These are phyloP conservation scores for Rhododendron vialii DNA, from an alignment of 148 eudicot species.

Conservation along the genomic window DNA sequence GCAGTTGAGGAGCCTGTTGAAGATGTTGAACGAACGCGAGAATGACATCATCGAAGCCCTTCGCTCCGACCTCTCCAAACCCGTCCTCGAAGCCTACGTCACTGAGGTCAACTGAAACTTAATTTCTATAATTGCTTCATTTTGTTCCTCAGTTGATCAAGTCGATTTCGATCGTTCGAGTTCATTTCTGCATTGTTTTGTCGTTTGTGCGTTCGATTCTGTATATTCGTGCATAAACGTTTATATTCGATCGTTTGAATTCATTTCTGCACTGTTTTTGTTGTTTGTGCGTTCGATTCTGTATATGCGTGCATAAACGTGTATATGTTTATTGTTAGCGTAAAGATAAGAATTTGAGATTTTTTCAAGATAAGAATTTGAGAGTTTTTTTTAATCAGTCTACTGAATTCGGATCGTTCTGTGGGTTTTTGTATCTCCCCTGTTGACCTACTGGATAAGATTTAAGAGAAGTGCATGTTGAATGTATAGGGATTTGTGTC, in stretches of 20 bases:
- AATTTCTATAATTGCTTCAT: not conserved
- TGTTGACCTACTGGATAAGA: not conserved
- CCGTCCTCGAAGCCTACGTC: conserved; percentile 46
- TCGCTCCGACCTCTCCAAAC: conserved; percentile 58
- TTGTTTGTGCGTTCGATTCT: not conserved
- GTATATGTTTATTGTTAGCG: not conserved
- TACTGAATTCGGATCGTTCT: not conserved
- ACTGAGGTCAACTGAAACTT: conserved; percentile 39
- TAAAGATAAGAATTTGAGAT: not conserved
- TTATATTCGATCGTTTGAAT: not conserved
- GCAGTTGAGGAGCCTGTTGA: conserved; percentile 55
- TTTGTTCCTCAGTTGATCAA: not conserved
- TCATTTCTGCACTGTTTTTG: not conserved
- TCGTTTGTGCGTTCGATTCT: not conserved
- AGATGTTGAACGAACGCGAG: conserved; percentile 40
- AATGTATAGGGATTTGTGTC: not conserved
- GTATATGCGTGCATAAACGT: not conserved
- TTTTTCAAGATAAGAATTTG: not conserved
- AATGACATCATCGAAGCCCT: conserved; percentile 55
- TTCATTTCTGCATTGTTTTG: not conserved
- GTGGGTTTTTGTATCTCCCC: not conserved
- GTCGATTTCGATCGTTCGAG: not conserved
- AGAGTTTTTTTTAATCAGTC: not conserved
- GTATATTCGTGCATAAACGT: not conserved
- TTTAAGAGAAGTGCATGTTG: not conserved